Conservation (phyloP, 257 asterid genomes). For the Linaria vulgaris region DNA sequence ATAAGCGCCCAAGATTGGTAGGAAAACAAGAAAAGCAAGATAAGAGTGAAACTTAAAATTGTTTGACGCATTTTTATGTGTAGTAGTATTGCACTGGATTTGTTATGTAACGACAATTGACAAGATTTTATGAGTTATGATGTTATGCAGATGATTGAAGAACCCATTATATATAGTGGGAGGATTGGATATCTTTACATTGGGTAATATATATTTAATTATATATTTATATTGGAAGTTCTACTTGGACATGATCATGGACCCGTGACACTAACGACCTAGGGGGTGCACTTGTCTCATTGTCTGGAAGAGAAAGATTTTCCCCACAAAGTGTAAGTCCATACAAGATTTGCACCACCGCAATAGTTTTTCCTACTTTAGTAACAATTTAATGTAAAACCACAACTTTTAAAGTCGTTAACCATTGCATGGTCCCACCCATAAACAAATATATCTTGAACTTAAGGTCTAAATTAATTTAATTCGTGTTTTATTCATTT, state of each 20-base stretch:
- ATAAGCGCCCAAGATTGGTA: conserved; percentile 19
- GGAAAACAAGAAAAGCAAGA: conserved; percentile 29
- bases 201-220: not conserved
- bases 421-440: conserved; percentile 34
- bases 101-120: conserved; percentile 12
- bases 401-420: conserved; percentile 14
- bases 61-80: conserved; percentile 20
- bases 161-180: conserved; percentile 22
- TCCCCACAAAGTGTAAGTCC: conserved; percentile 31
- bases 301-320: conserved; percentile 18
- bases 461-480: too few species aligned
- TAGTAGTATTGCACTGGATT: not conserved
- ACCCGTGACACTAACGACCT: conserved; percentile 20
- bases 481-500: too few species aligned
- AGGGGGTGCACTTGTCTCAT: conserved; percentile 25
- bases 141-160: conserved; percentile 24
- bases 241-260: conserved; percentile 13
- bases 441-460: conserved; percentile 13
- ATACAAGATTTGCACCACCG: conserved; percentile 45
- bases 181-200: not conserved
- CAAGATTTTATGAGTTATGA: conserved; percentile 9
- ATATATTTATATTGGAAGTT: not conserved
- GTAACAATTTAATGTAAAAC: conserved; percentile 26
- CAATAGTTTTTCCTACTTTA: conserved; percentile 23
- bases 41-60: conserved; percentile 20